Conservation (phyloP, 352 stramenopile genomes). For the Pseudoperonospora humuli region DNA sequence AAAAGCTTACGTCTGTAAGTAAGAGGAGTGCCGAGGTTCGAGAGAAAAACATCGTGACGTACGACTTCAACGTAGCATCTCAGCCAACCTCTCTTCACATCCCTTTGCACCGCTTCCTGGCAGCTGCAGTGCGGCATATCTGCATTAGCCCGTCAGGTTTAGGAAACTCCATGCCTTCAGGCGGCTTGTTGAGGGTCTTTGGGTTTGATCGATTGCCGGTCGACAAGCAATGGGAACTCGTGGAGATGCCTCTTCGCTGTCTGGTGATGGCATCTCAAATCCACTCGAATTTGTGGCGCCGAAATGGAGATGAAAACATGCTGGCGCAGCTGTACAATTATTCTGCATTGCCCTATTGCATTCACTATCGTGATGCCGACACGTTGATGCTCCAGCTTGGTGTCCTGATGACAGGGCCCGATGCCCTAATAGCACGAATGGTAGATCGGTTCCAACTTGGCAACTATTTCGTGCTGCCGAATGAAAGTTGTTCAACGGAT, state of each 20-base stretch:
- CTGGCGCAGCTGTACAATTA: slow-evolving; percentile 87
- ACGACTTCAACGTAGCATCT: slow-evolving; percentile 59
- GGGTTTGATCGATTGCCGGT: slow-evolving; percentile 41
- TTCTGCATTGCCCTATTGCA: slow-evolving; percentile 78
- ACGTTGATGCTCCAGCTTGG: slow-evolving; percentile 74
- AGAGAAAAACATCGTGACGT: slow-evolving; percentile 28
- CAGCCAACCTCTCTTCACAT: slow-evolving; percentile 70
- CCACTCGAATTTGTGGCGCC: slow-evolving; percentile 79
- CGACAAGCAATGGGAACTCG: slow-evolving; percentile 47
- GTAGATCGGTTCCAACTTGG: slow-evolving; percentile 74
- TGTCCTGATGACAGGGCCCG: slow-evolving; percentile 51
- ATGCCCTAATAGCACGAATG: slow-evolving; percentile 58
- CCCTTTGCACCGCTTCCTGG: slow-evolving; percentile 75
- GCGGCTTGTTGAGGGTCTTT: slow-evolving; percentile 46
- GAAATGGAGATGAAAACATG: slow-evolving; percentile 87
- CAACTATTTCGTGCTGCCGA: slow-evolving; percentile 44
- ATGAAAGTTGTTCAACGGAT: slow-evolving; percentile 7
- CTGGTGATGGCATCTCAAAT: slow-evolving; percentile 85
- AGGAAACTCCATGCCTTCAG: slow-evolving; percentile 33
- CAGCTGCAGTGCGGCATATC: slow-evolving; percentile 59
- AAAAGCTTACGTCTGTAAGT: slow-evolving; percentile 19
- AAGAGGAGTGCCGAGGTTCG: slow-evolving; percentile 6
- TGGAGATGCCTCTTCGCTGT: slow-evolving; percentile 75
- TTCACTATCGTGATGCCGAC: slow-evolving; percentile 81
- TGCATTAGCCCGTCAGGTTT: slow-evolving; percentile 51